phyloP scores from a whole-genome alignment of 164 flowering plant species.

The Liriodendron chinense region DNA sequence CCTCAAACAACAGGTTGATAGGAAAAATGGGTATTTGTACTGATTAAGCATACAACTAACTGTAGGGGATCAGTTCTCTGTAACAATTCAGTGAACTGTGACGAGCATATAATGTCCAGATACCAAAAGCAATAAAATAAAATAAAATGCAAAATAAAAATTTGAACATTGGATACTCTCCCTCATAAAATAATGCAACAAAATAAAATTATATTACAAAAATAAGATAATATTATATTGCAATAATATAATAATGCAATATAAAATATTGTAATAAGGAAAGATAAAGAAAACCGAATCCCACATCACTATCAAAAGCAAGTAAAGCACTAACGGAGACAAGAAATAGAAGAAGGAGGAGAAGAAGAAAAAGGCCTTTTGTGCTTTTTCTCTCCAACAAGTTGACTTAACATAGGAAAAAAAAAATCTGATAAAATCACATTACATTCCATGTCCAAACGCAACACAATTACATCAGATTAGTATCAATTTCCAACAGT shows the following conservation, averaged over 20 bases:
- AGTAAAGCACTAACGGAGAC: not conserved
- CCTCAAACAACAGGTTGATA: no score
- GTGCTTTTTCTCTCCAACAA: constrained; percentile 10
- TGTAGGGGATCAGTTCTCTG: no score
- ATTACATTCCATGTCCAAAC: not conserved
- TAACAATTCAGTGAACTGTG: no score
- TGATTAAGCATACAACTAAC: no score
- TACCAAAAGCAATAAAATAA: not conserved
- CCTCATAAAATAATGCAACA: not conserved
- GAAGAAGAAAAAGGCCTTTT: not conserved
- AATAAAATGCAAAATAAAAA: no score
- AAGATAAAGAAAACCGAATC: not conserved
- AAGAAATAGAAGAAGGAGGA: not conserved
- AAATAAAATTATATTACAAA: no score
- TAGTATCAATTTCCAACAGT: not conserved
- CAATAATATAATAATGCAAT: not conserved
- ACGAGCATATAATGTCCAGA: not conserved
- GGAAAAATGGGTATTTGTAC: no score
- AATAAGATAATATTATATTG: not conserved
- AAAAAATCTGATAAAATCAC: not conserved
- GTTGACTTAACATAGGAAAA: constrained; percentile 14
- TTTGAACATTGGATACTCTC: not conserved
- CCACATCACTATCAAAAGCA: constrained; percentile 4
- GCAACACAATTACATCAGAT: not conserved
- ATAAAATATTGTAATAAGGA: not conserved